Evolutionary conservation across 495 filamentous ascomycete genomes (phyloP).

Genomic region (Penicillium bovifimosum): DNA sequence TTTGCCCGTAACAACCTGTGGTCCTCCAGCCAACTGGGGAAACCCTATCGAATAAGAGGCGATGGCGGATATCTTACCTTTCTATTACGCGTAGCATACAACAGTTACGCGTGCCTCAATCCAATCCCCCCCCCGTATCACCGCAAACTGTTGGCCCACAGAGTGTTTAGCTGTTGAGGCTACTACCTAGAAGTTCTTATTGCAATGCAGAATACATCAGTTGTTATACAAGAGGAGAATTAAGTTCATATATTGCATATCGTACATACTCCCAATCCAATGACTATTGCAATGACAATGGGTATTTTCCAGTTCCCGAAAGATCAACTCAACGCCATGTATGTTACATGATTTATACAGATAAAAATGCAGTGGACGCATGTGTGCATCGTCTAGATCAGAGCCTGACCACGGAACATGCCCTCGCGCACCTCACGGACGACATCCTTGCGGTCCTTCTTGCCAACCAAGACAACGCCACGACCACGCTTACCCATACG

Average conservation of each 20-base stretch:
- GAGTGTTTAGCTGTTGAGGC: too few species aligned
- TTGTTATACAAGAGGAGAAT: not conserved
- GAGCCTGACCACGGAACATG: slow-evolving; percentile 85
- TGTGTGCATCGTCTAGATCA: slow-evolving; percentile 53
- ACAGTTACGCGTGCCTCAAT: not conserved
- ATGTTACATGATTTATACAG: slow-evolving; percentile 24
- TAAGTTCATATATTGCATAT: slow-evolving; percentile 7
- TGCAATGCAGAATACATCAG: not conserved
- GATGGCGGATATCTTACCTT: not conserved
- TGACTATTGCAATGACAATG: slow-evolving; percentile 7
- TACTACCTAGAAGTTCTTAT: too few species aligned
- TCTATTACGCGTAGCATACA: not conserved
- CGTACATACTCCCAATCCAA: slow-evolving; percentile 7
- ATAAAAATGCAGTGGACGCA: slow-evolving; percentile 1
- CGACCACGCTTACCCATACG: slow-evolving; percentile 88
- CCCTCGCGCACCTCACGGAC: slow-evolving; percentile 89
- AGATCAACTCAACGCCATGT: slow-evolving; percentile 16
- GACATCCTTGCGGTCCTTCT: slow-evolving; percentile 80
- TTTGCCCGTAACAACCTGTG: not conserved
- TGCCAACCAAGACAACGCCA: slow-evolving; percentile 85
- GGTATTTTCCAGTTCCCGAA: slow-evolving; percentile 15
- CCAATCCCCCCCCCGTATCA: not conserved
- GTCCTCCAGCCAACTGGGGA: not conserved
- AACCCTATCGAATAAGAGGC: not conserved
- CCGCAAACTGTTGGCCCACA: not conserved